Conservation (phyloP, 2,329 filamentous ascomycete species). For the Cladorrhinum sp. region DNA sequence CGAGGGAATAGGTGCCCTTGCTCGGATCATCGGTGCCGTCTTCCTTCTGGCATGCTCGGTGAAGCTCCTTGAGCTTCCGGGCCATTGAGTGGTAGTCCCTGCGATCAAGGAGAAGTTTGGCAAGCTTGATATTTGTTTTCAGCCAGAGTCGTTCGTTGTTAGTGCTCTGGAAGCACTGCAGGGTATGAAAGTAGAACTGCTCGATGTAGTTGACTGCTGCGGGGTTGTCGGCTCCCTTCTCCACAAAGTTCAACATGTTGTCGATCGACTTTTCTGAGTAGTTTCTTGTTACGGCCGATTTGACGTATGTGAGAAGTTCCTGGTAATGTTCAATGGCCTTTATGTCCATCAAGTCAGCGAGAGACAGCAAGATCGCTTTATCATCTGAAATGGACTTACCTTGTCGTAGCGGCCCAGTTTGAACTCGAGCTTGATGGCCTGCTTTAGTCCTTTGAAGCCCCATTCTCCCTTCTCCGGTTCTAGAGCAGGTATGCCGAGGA, state of each 20-base stretch:
- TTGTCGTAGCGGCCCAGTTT: slow-evolving; percentile 84
- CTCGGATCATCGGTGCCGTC: slow-evolving; percentile 88
- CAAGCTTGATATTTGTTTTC: slow-evolving; percentile 97
- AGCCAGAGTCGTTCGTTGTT: slow-evolving; percentile 97
- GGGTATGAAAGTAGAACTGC: slow-evolving; percentile 88
- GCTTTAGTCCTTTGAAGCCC: slow-evolving; percentile 98
- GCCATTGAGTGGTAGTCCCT: slow-evolving; percentile 80
- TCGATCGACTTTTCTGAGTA: slow-evolving; percentile 99
- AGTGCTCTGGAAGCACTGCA: slow-evolving; percentile 92
- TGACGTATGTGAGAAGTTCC: slow-evolving; percentile 95
- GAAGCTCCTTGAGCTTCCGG: slow-evolving; percentile 82
- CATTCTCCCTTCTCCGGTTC: slow-evolving; percentile 94
- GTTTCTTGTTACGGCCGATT: slow-evolving; percentile 92
- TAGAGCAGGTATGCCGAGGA: slow-evolving; percentile 78
- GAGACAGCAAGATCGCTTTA: neutral
- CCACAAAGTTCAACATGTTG: slow-evolving; percentile 97
- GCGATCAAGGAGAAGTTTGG: slow-evolving; percentile 84
- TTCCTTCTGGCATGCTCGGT: slow-evolving; percentile 80
- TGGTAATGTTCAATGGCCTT: slow-evolving; percentile 89
- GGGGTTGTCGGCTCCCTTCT: slow-evolving; percentile 76
- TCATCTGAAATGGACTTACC: slow-evolving; percentile 43
- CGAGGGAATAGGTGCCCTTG: slow-evolving; percentile 93
- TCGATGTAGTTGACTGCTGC: slow-evolving; percentile 82
- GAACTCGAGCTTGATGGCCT: slow-evolving; percentile 96
- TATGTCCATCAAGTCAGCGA: slow-evolving; percentile 14